A percentile compares a stretch with the other conserved stretches of the same genome.
These are phyloP conservation scores for Penicillium hesseltinei DNA, from an alignment of 2,329 filamentous ascomycete species.

Conservation along the genomic window DNA sequence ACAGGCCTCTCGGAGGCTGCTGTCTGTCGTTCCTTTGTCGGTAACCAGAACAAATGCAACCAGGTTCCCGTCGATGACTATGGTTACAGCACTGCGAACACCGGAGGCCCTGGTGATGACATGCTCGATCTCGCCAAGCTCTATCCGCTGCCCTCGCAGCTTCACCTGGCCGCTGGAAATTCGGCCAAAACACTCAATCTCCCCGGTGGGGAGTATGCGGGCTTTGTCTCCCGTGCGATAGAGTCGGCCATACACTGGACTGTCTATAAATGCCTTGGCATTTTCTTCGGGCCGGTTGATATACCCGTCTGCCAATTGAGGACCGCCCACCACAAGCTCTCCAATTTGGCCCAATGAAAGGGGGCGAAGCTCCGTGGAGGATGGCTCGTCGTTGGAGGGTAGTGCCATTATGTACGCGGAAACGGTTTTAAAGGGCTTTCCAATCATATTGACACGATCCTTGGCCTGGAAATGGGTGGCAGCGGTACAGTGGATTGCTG, in stretches of 20 bases:
- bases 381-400: conserved; percentile 25
- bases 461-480: conserved; percentile 60
- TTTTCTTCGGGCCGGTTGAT: conserved; percentile 79
- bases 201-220: conserved; percentile 63
- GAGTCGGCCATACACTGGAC: conserved; percentile 62
- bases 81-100: conserved; percentile 65
- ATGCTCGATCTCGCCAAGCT: conserved; percentile 76
- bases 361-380: conserved; percentile 46
- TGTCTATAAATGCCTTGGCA: conserved; percentile 65
- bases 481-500: conserved; percentile 84
- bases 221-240: conserved; percentile 88
- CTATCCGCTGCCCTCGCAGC: conserved; percentile 76
- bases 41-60: conserved; percentile 70
- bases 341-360: conserved; percentile 67
- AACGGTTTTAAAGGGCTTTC: conserved; percentile 74
- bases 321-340: conserved; percentile 77
- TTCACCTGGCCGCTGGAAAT: conserved; percentile 82
- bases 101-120: conserved; percentile 60
- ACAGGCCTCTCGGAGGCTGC: conserved; percentile 59
- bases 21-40: conserved; percentile 36
- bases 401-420: conserved; percentile 69
- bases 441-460: conserved; percentile 67
- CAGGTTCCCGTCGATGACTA: conserved; percentile 66
- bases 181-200: conserved; percentile 78
- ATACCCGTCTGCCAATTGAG: conserved; percentile 77